Base-by-base conservation (phyloP, 2,329 filamentous ascomycete genomes). In the Beauveria scarabaeidicola region DNA sequence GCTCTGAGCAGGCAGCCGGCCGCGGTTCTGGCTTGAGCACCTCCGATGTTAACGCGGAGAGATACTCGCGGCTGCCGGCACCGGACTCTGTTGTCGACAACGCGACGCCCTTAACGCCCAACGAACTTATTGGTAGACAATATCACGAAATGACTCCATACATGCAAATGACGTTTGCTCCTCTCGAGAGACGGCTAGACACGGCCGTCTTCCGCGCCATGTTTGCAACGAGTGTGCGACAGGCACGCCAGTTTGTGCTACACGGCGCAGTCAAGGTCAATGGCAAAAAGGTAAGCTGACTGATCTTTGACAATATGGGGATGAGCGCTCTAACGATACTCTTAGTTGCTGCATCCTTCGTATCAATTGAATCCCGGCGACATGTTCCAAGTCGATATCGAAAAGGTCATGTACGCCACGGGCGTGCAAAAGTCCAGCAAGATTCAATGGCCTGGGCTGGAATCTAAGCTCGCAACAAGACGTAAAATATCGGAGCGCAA, bases 331-430 rank as follows among this genome's bases (percentile, higher is more conserved):
- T 52, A 56, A 61, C 27, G 3, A 27, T 1, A 9, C 15, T 29
- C 47, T 47, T 59, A 96, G 93, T 96, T 97, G 89, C 81, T 83
- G 64, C 90, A 94, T 70, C 92, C 94, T 9, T 89, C 91, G 59
- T 99, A 99, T 73, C 86, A 91, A 64, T 83, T 99, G 43, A 99
- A 99, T 73, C 95, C 94, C 3, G 94, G 94, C 66, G 94, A 99
- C 72, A 90, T 99, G 85, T 99, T 99, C 80, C 91, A 96, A 72
- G 93, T 99, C 67, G 89, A 97, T 21, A 81, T 89, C 40, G 90
- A 96, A 43, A 85, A 87, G 66, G 94, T 99, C 60, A 81, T 99
- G 74, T 92, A 83, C 68, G 93, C 90, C 38, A 96, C 92, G 1
- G 94, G 94, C 61, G 81, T 82, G 27, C 82, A 83, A 52, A 94